Evolutionary conservation across 108 stramenopile genomes (phyloP), one percentile per base, ranked within the genome.

Genomic region (Discostella pseudostelligera): DNA sequence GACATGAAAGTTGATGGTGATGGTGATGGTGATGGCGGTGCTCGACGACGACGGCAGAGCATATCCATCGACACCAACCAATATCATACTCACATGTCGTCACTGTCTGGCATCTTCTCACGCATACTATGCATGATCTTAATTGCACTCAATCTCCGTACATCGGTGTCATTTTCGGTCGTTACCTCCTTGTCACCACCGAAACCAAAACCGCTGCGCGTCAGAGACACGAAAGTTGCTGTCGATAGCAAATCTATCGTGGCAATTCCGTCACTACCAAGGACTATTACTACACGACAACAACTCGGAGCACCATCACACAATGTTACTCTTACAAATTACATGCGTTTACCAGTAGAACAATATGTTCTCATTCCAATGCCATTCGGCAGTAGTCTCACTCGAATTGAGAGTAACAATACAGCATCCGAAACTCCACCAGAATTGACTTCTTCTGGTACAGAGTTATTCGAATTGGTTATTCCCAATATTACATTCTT

Each of bases 331-430:
- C 65, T 78, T 11, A 55, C 71, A 21, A 45, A 60, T 44, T 78
- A 78, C 66, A 78, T 78, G 77, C 57, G 58, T 19, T 57, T 78
- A 32, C 77, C 77, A 8, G 70, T 72, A 14, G 77, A 78, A 56
- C 77, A 78, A 48, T 78, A 78, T 40, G 77, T 73, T 11, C 44
- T 78, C 14, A 73, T 78, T n/a, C 71, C 71, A 13, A 78, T 78
- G 77, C 77, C 77, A 14, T 46, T 78, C 32, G 72, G 66, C 32
- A 67, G 64, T 3, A 78, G 71, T 35, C 66, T 78, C 13, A 62
- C 59, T 25, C 29, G 57, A 40, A 40, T 73, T 3, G 37, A 53
- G 12, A 43, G 25, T 14, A 14, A 46, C 3, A 21, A 20, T 43
- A 25, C 21, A 8, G 6, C 44, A 24, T 44, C 13, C 14, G 28